Evolutionary conservation across 257 asterid genomes (phyloP).

Genomic region (Misopates orontium): DNA sequence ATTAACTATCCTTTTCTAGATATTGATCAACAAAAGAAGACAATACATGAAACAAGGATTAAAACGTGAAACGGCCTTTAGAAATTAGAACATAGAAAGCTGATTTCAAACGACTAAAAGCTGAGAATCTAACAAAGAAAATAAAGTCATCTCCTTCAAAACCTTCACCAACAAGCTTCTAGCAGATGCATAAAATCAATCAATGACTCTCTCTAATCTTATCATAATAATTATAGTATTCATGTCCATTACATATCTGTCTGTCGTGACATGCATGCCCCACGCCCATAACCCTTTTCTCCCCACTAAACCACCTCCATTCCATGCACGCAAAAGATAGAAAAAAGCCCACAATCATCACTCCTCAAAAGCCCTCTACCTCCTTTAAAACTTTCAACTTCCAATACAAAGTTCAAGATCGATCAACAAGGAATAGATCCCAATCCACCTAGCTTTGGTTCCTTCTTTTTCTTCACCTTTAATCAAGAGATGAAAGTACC

Average conservation of each 20-base stretch:
- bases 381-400: no score
- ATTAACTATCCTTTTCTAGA: no score
- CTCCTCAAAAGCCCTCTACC: slow-evolving; percentile 27
- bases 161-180: slow-evolving; percentile 15
- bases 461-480: no score
- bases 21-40: no score
- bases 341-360: slow-evolving; percentile 39
- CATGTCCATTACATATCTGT: neutral
- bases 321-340: slow-evolving; percentile 12
- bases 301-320: neutral
- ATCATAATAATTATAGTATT: no score
- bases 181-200: slow-evolving; percentile 1
- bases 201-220: neutral
- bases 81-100: neutral
- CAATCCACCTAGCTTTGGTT: no score
- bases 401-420: no score
- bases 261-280: no score
- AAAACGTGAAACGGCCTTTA: neutral
- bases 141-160: neutral
- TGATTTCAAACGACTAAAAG: neutral
- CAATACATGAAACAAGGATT: no score
- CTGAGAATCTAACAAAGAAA: neutral
- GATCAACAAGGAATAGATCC: no score
- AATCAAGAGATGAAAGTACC: no score
- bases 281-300: no score